phyloP scores from a whole-genome alignment of 2,329 filamentous ascomycete genomes.

The Curvularia sp. region DNA sequence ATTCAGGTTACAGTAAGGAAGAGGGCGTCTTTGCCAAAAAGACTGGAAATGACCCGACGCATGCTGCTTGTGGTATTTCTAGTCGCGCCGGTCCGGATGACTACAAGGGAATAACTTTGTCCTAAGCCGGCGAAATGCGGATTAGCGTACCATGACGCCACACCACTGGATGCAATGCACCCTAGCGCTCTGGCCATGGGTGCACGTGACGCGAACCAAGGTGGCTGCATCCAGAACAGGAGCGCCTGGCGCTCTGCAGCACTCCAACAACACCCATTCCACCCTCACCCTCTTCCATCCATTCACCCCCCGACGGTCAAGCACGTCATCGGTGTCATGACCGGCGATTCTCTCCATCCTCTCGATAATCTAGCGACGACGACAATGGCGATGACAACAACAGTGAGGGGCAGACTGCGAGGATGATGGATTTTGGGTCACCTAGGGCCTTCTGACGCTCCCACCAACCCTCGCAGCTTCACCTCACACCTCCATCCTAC shows the following conservation, averaged over 20 bases:
- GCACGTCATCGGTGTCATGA: neutral
- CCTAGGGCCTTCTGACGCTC: neutral
- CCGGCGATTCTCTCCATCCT: neutral
- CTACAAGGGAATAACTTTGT: conserved; percentile 27
- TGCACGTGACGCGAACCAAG: conserved; percentile 14
- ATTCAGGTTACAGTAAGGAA: conserved; percentile 1
- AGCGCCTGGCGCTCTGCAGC: neutral
- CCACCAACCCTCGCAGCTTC: conserved; percentile 8
- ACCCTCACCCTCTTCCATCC: conserved; percentile 10
- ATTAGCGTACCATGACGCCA: neutral
- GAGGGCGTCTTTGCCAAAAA: conserved; percentile 23
- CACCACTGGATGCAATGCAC: conserved; percentile 14
- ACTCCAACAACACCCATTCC: conserved; percentile 7
- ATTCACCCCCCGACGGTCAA: neutral
- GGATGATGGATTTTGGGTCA: neutral
- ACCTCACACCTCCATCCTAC: conserved; percentile 1
- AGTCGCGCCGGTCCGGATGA: conserved; percentile 20
- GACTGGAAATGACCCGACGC: conserved; percentile 21
- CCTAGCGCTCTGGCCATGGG: conserved; percentile 20
- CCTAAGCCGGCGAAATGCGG: neutral
- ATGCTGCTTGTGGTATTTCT: conserved; percentile 21
- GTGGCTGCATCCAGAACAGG: neutral
- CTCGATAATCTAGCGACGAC: conserved; percentile 3
- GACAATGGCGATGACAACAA: conserved; percentile 6
- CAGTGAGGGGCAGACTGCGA: conserved; percentile 9